These are phyloP conservation scores for Dactylorhiza incarnata DNA, from an alignment of 106 monocot genomes.

Conservation along the genomic window DNA sequence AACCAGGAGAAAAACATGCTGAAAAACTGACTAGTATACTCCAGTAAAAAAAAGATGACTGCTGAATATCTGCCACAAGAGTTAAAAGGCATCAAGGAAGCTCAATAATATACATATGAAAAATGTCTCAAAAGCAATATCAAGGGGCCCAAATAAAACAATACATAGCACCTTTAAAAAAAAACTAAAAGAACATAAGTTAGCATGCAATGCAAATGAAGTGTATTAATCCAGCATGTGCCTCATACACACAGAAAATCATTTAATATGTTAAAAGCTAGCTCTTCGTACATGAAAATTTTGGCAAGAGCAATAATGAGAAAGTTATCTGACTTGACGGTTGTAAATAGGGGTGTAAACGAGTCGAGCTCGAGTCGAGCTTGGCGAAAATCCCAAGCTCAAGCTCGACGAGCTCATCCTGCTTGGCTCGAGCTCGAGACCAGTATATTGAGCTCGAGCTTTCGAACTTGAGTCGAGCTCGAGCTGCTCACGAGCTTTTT, in stretches of 20 bases:
- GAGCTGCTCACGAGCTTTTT: too few species aligned
- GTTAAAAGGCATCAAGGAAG: conserved; percentile 3
- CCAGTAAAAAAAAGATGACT: neutral
- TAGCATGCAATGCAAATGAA: neutral
- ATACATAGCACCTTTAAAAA: neutral
- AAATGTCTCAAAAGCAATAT: neutral
- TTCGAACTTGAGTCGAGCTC: too few species aligned
- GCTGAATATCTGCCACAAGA: conserved; percentile 1
- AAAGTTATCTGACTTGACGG: neutral
- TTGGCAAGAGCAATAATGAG: neutral
- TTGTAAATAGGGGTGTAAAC: too few species aligned
- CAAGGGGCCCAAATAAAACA: neutral
- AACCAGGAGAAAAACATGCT: conserved; percentile 12
- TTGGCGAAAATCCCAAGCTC: too few species aligned
- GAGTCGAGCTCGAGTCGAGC: too few species aligned
- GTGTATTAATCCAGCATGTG: neutral
- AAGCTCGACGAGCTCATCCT: too few species aligned
- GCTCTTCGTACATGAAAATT: neutral
- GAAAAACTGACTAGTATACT: neutral
- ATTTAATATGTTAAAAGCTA: neutral
- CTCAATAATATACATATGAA: neutral
- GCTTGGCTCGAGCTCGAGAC: too few species aligned
- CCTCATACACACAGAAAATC: neutral
- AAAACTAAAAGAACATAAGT: neutral
- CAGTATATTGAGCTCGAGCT: too few species aligned